Base-by-base conservation (phyloP, 2,329 filamentous ascomycete species). In the Microcyclospora pomicola region DNA sequence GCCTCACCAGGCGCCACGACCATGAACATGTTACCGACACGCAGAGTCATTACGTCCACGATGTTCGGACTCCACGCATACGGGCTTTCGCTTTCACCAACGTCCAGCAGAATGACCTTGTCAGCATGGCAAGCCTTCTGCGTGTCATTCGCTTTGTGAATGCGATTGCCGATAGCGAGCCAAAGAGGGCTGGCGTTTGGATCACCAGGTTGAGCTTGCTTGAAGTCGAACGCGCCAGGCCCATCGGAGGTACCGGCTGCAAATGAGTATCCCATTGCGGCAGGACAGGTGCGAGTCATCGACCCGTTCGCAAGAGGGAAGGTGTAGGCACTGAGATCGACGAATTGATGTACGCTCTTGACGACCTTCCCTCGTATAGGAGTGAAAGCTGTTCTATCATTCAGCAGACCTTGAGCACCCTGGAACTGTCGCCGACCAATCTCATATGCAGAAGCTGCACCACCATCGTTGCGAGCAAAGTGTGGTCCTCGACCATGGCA, bases 21-120 rank as follows among this genome's bases (percentile, higher is more conserved):
- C 44, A 95, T 80, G 40, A 92, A 66, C 6, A 95, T 63, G 52
- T 91, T 82, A 0, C 88, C 88, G 0, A 88, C 80, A 10, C 88
- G 80, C 11, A 95, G 68, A 24, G 81, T 69, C 55, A 95, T 88
- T 9, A 95, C 72, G 55, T 95, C 85, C 33, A 93, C 86, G 34
- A 95, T 77, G 49, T 95, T 95, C 1, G 88, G 84, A 0, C 81
- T 78, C 88, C 88, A 96, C 6, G 74, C 66, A 59, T 95, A 95
- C 0, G 88, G 88, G 9, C 61, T 63, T 3, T 67, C 65, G n/a
- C 86, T 73, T 54, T 86, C 80, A 30, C 88, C 88, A 2, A 93
- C 84, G 48, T 95, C 87, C 1, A 96, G 72, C 0, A 96, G 68
- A 39, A 96, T 80, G 0, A 84, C 81, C 56, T 96, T 95, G 1